Percentiles rank a stretch among this genome's conserved stretches.
phyloP scores from a whole-genome alignment of 2,329 filamentous ascomycete genomes.

The Botryotinia narcissicola region DNA sequence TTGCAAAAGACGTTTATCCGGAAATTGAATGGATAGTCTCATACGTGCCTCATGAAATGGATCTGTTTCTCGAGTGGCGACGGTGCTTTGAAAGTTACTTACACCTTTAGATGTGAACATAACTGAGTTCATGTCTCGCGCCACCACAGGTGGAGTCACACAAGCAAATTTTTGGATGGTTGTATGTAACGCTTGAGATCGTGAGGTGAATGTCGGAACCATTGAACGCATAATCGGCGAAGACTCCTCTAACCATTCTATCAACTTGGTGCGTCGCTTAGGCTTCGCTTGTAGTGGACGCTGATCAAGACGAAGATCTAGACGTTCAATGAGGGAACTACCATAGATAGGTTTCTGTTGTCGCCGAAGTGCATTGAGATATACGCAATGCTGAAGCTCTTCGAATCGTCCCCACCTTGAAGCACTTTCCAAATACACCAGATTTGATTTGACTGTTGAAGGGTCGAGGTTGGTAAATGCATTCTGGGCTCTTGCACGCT shows the following conservation, averaged over 20 bases:
- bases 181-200: constrained; percentile 69
- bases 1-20: constrained; percentile 91
- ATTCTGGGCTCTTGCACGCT: constrained; percentile 60
- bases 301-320: constrained; percentile 62
- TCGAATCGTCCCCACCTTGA: constrained; percentile 69
- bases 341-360: constrained; percentile 82
- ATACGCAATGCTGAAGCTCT: constrained; percentile 76
- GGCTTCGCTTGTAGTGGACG: constrained; percentile 60
- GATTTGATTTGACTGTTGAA: constrained; percentile 64
- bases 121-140: constrained; percentile 69
- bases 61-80: constrained; percentile 63
- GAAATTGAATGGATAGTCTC: constrained; percentile 91
- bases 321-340: constrained; percentile 69
- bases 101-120: constrained; percentile 61
- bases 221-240: constrained; percentile 63
- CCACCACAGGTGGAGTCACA: constrained; percentile 84
- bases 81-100: constrained; percentile 54
- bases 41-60: constrained; percentile 94
- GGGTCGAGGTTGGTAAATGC: constrained; percentile 58
- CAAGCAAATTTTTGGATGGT: constrained; percentile 87
- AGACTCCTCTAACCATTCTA: constrained; percentile 73
- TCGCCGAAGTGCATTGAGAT: constrained; percentile 76
- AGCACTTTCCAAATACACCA: constrained; percentile 70
- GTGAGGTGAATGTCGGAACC: constrained; percentile 71
- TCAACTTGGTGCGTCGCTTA: constrained; percentile 58